Evolutionary conservation across 2,329 filamentous ascomycete genomes (phyloP).

Genomic region (Penicillium sp.): DNA sequence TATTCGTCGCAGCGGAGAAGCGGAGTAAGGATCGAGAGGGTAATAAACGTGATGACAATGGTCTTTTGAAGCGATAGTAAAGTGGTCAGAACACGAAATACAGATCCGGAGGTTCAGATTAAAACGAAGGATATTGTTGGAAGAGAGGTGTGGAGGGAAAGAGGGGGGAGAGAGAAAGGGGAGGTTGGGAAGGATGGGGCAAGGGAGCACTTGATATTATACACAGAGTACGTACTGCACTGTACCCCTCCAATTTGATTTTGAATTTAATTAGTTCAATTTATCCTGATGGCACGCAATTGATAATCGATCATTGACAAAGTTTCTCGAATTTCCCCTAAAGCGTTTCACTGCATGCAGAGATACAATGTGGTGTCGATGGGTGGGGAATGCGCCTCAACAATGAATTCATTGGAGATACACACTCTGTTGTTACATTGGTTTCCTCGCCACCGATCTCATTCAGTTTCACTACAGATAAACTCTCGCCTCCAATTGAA

Average conservation of each 20-base stretch:
- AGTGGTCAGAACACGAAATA: background rate
- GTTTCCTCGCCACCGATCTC: background rate
- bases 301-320: background rate
- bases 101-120: background rate
- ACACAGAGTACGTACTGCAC: background rate
- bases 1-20: background rate
- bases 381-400: conserved; percentile 16
- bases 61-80: background rate
- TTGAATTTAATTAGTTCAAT: background rate
- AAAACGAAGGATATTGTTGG: background rate
- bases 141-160: background rate
- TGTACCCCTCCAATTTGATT: background rate
- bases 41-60: background rate
- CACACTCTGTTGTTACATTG: background rate
- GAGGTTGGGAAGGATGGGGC: conserved; percentile 18
- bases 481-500: background rate
- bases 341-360: conserved; percentile 23
- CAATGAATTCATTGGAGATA: background rate
- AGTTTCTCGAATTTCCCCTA: conserved; percentile 13
- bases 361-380: conserved; percentile 16
- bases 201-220: conserved; percentile 1
- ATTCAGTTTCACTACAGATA: background rate
- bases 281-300: background rate
- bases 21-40: background rate
- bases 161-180: conserved; percentile 5